Evolutionary conservation across 306 rosid genomes (phyloP).

Genomic region (Casuarina equisetifolia): DNA sequence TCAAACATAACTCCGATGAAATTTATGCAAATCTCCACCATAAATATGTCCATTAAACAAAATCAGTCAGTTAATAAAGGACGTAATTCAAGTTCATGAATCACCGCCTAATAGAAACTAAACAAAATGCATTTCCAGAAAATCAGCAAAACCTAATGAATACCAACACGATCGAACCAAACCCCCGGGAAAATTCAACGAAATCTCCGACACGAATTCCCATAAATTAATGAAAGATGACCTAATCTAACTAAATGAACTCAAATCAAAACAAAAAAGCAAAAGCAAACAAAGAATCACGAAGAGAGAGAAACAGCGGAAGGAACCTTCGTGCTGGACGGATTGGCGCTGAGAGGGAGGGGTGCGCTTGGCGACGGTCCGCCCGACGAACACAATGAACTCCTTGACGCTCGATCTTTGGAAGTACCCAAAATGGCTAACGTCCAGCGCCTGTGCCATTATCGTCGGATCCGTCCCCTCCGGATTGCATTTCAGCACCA

Average conservation of each 20-base stretch:
- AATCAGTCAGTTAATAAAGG: neutral
- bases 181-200: neutral
- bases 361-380: conserved; percentile 94
- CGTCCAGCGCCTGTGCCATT: conserved; percentile 68
- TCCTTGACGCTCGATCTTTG: conserved; percentile 91
- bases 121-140: neutral
- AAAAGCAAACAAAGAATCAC: neutral
- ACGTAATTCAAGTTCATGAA: too few relatives aligned
- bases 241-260: neutral
- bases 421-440: conserved; percentile 82
- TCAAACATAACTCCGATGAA: too few relatives aligned
- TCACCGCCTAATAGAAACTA: neutral
- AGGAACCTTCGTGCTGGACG: conserved; percentile 89
- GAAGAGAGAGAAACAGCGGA: neutral
- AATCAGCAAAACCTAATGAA: neutral
- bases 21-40: too few relatives aligned
- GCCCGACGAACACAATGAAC: conserved; percentile 85
- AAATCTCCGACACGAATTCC: too few relatives aligned
- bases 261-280: neutral
- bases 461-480: conserved; percentile 88
- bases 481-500: conserved; percentile 82
- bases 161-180: neutral
- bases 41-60: too few relatives aligned
- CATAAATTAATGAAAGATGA: too few relatives aligned
- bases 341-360: conserved; percentile 89